Evolutionary conservation across 768 basidiomycete species (phyloP).

Genomic region (Mycena filopes): DNA sequence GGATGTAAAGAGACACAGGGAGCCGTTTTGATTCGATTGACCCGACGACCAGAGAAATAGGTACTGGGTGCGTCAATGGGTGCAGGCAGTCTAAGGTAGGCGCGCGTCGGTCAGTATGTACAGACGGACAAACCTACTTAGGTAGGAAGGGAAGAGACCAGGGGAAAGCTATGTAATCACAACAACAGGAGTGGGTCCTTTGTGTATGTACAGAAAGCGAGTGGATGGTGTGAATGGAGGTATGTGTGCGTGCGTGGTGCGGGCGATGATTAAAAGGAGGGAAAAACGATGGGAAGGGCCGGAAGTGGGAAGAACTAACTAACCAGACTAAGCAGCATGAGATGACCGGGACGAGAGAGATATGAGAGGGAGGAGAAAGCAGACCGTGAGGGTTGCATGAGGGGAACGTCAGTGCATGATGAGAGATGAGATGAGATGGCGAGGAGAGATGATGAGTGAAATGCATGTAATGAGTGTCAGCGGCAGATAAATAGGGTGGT

Average conservation of each 20-base stretch:
- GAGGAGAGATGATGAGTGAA: slow-evolving; percentile 9
- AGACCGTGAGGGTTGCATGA: slow-evolving; percentile 1
- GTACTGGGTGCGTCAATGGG: no score
- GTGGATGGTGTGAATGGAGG: background rate
- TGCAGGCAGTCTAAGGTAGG: background rate
- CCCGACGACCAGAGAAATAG: no score
- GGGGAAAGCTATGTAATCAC: background rate
- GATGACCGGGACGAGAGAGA: background rate
- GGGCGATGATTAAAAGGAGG: slow-evolving; percentile 3
- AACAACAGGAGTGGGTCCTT: slow-evolving; percentile 3
- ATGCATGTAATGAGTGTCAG: slow-evolving; percentile 24
- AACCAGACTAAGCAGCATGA: background rate
- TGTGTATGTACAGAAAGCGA: slow-evolving; percentile 24
- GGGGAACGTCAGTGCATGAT: background rate
- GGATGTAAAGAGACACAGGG: background rate
- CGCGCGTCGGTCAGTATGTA: background rate
- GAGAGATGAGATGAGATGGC: slow-evolving; percentile 1
- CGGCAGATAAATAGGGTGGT: slow-evolving; percentile 27
- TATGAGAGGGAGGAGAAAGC: slow-evolving; percentile 9
- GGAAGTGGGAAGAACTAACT: no score
- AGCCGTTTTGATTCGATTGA: slow-evolving; percentile 7
- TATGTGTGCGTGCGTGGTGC: slow-evolving; percentile 12
- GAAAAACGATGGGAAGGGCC: slow-evolving; percentile 6
- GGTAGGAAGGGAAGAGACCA: no score
- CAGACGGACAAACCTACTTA: background rate